A percentile compares a stretch with the other conserved stretches of the same genome.
These are phyloP conservation scores for Penicillium sp. DNA, from an alignment of 2,329 filamentous ascomycete genomes.

Conservation along the genomic window DNA sequence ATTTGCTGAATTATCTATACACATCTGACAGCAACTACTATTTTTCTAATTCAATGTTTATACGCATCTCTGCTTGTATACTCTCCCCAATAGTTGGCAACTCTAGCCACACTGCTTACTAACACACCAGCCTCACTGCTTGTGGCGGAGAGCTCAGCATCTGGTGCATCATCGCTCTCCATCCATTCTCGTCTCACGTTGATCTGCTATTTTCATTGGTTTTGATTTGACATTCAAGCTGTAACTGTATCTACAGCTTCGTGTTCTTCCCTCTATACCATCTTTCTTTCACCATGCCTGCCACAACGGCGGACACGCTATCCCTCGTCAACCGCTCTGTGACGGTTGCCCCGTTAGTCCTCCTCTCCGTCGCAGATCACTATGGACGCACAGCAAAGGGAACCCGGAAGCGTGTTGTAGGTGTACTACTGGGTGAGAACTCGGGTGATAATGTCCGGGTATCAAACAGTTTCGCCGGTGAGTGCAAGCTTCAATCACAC, in stretches of 20 bases:
- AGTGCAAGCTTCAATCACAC: slow-evolving; percentile 31
- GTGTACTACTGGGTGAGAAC: slow-evolving; percentile 91
- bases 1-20: no score
- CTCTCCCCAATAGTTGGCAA: not conserved
- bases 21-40: no score
- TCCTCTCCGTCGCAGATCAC: slow-evolving; percentile 97
- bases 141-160: slow-evolving; percentile 23
- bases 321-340: slow-evolving; percentile 93
- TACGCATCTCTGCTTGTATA: not conserved
- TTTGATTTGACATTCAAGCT: slow-evolving; percentile 2
- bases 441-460: slow-evolving; percentile 95
- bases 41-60: not conserved
- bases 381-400: slow-evolving; percentile 93
- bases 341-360: slow-evolving; percentile 94
- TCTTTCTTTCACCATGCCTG: slow-evolving; percentile 69
- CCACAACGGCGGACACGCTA: slow-evolving; percentile 94
- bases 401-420: slow-evolving; percentile 85
- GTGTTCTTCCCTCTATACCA: not conserved
- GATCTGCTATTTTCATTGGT: slow-evolving; percentile 5
- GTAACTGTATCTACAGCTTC: slow-evolving; percentile 2
- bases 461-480: slow-evolving; percentile 98
- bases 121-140: slow-evolving; percentile 17
- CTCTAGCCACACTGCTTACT: slow-evolving; percentile 11
- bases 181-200: slow-evolving; percentile 8
- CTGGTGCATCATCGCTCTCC: slow-evolving; percentile 21